phyloP scores from a whole-genome alignment of 257 asterid genomes.

The Dorcoceras hygrometricum region DNA sequence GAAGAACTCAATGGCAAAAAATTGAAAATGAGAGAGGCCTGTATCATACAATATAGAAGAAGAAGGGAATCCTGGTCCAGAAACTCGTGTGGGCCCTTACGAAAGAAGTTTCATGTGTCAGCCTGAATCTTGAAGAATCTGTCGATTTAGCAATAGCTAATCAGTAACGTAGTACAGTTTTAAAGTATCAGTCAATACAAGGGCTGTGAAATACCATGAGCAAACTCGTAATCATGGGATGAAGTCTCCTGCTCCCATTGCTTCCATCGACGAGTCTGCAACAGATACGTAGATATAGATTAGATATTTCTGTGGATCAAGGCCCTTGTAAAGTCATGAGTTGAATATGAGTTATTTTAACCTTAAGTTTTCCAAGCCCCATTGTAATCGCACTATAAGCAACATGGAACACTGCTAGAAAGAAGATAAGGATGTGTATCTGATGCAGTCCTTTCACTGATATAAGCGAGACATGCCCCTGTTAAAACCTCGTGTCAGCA shows the following conservation, averaged over 20 bases:
- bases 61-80: conserved; percentile 81
- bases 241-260: conserved; percentile 88
- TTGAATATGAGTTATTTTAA: conserved; percentile 7
- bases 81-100: conserved; percentile 93
- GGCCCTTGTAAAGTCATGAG: neutral
- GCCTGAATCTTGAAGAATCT: conserved; percentile 96
- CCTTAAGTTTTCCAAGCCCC: conserved; percentile 92
- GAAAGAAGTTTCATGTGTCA: conserved; percentile 88
- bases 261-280: conserved; percentile 91
- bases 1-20: neutral
- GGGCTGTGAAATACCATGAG: conserved; percentile 51
- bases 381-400: conserved; percentile 75
- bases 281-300: neutral
- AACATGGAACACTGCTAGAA: conserved; percentile 83
- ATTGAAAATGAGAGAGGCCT: conserved; percentile 27
- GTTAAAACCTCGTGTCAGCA: conserved; percentile 21
- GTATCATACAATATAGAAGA: conserved; percentile 58
- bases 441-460: conserved; percentile 81
- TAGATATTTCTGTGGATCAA: neutral
- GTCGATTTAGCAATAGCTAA: conserved; percentile 29
- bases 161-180: conserved; percentile 7
- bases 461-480: conserved; percentile 60
- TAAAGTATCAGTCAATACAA: too few species aligned
- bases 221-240: conserved; percentile 67
- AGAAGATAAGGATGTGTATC: conserved; percentile 89